Conservation (phyloP, 192 early-diverging fungal genomes). For the Backusella mclennaniae region DNA sequence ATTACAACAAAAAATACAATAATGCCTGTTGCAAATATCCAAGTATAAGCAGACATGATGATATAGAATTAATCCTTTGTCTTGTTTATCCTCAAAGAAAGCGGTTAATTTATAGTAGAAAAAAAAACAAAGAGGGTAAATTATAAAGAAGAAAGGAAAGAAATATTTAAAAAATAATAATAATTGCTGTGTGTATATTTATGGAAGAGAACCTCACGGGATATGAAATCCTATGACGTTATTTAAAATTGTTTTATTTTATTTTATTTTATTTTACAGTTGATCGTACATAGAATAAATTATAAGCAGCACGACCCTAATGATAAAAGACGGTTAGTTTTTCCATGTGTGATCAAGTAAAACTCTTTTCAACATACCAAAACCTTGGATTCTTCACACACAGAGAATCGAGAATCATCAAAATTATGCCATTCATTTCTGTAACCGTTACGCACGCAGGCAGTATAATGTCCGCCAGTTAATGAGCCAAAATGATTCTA, state of each 20-base stretch:
- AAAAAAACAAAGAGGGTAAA: neutral
- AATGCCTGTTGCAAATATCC: conserved; percentile 39
- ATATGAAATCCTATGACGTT: neutral
- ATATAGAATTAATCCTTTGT: too few species aligned
- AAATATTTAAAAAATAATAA: neutral
- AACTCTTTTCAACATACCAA: conserved; percentile 35
- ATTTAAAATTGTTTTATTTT: neutral
- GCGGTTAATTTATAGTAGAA: neutral
- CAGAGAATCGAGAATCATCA: conserved; percentile 78
- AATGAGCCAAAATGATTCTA: conserved; percentile 75
- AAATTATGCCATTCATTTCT: conserved; percentile 79
- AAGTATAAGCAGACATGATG: conserved; percentile 15
- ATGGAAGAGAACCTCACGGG: neutral
- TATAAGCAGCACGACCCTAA: conserved; percentile 59
- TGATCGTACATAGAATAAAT: conserved; percentile 54
- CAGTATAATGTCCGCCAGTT: conserved; percentile 79
- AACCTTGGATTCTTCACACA: conserved; percentile 52
- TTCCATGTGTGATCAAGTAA: too few species aligned
- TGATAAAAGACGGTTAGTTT: conserved; percentile 14
- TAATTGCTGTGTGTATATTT: neutral
- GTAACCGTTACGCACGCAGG: conserved; percentile 62
- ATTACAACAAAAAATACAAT: conserved; percentile 35
- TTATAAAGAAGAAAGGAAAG: neutral
- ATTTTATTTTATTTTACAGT: conserved; percentile 22
- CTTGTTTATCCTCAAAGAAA: too few species aligned